phyloP scores from a whole-genome alignment of 306 rosid species.

The Benincasa hispida region DNA sequence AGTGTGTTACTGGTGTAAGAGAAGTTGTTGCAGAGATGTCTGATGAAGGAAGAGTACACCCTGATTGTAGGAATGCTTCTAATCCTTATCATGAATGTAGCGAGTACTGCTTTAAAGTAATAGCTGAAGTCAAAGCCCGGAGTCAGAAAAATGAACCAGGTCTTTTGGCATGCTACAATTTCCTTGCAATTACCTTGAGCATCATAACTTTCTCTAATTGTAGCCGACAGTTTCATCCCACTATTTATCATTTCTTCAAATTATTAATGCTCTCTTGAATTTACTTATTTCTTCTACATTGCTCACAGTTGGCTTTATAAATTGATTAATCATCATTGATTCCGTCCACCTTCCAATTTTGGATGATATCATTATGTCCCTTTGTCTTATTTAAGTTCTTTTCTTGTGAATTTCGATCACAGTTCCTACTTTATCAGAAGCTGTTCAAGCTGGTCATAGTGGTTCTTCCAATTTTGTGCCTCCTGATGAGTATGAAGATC shows the following conservation, averaged over 20 bases:
- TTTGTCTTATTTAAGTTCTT: background rate
- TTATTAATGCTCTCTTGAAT: background rate
- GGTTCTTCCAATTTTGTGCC: slow-evolving; percentile 23
- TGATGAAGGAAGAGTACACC: slow-evolving; percentile 71
- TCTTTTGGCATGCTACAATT: slow-evolving; percentile 7
- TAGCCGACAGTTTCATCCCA: background rate
- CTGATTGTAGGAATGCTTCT: slow-evolving; percentile 78
- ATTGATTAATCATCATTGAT: background rate
- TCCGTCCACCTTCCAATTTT: background rate
- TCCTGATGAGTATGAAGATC: slow-evolving; percentile 29
- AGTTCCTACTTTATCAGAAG: slow-evolving; percentile 22
- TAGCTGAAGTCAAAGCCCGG: slow-evolving; percentile 55
- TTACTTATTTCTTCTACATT: background rate
- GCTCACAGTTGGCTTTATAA: background rate
- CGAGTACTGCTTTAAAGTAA: slow-evolving; percentile 69
- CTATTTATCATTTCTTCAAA: background rate
- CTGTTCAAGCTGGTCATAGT: slow-evolving; percentile 25
- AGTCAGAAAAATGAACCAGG: slow-evolving; percentile 32
- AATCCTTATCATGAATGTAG: slow-evolving; percentile 83
- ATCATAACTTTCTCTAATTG: background rate
- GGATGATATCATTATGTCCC: background rate
- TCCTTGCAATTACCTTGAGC: background rate
- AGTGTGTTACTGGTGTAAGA: background rate
- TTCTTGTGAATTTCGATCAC: background rate
- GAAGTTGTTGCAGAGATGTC: slow-evolving; percentile 26